phyloP scores from a whole-genome alignment of 345 rosid species.

The Moricandia moricandioides region DNA sequence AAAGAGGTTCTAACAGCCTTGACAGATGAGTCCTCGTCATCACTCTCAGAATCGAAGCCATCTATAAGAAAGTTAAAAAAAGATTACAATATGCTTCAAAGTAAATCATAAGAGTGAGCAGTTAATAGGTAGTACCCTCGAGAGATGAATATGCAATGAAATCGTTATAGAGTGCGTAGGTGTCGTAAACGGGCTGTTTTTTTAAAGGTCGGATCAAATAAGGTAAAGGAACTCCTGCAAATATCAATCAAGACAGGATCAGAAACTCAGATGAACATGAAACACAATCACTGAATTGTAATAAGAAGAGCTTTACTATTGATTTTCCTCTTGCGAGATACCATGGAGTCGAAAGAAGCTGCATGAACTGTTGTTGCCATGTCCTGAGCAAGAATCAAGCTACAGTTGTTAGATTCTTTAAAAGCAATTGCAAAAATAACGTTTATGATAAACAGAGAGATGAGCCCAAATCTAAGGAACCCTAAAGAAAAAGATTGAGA shows the following conservation, averaged over 20 bases:
- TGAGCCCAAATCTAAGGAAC: neutral
- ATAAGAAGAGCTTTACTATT: neutral
- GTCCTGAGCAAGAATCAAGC: neutral
- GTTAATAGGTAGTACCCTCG: neutral
- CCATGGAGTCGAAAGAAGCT: neutral
- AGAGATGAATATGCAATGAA: neutral
- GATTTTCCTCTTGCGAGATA: slow-evolving; percentile 16
- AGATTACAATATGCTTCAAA: neutral
- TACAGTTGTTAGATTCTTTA: neutral
- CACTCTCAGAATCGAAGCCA: neutral
- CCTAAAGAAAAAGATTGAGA: neutral
- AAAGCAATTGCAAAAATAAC: neutral
- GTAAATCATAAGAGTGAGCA: slow-evolving; percentile 2
- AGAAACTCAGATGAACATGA: neutral
- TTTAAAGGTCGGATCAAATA: slow-evolving; percentile 30
- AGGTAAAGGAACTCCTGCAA: slow-evolving; percentile 28
- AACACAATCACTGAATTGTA: neutral
- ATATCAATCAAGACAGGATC: neutral
- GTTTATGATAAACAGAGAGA: neutral
- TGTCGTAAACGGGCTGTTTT: neutral
- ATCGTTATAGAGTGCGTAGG: neutral
- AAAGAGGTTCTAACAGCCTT: slow-evolving; percentile 9
- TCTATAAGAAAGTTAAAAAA: neutral
- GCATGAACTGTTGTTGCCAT: neutral
- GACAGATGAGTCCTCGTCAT: slow-evolving; percentile 6